Evolutionary conservation across 805 yeast genomes (phyloP), one percentile per base, ranked within the genome.

Genomic region (Pichia eremophila): DNA sequence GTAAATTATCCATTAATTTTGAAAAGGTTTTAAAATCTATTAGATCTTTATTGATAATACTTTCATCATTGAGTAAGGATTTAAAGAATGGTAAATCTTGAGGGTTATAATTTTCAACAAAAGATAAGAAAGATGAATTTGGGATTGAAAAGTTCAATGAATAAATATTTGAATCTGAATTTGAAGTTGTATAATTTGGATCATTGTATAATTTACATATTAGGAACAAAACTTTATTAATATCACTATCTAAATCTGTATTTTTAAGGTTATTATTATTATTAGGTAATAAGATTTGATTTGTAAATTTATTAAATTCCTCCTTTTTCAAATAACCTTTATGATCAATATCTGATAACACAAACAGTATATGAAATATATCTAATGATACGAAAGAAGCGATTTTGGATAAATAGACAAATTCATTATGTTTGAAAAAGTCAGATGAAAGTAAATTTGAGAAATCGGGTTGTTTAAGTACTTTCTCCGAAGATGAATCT

Each of bases 231-330:
- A 80, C 61, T 48, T 74, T 70, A 56, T 69, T 70, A 11, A 60
- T 47, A 57, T 75, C 77, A 43, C 72, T 74, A 46, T 73, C 67
- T 47, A 70, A 63, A 47, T 75, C 71, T 73, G 32, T 4, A 11
- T 29, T 11, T 29, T 29, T 10, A 4, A 29, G 14, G 6, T 79
- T 65, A 18, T 36, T 11, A 17, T n/a, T 17, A 8, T 7, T 36
- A 36, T 40, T 75, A 11, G 47, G 42, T 19, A 38, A 54, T 6
- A 64, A 32, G 8, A 77, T 64, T 34, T 72, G 72, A 51, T 74
- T 71, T 57, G 85, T 80, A 61, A 91, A 85, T 40, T 74, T 73
- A 44, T 77, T 67, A 84, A 95, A 91, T 61, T 91, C 96, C 27
- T 70, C 63, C 36, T 54, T 57, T 28, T 60, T 57, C 25, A 64